phyloP scores from a whole-genome alignment of 164 flowering plant genomes.

The Houttuynia cordata region DNA sequence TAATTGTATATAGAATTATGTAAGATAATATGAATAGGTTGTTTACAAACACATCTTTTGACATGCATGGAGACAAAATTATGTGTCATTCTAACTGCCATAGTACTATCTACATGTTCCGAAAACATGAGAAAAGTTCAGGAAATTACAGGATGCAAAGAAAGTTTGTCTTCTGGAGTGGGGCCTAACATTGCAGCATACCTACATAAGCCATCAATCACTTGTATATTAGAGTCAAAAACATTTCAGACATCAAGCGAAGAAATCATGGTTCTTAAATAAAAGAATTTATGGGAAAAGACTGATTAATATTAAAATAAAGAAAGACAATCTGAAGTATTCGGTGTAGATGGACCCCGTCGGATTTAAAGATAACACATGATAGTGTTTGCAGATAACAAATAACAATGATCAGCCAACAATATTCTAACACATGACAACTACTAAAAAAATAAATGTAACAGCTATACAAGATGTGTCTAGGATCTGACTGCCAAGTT shows the following conservation, averaged over 20 bases:
- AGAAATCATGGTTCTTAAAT: too few species aligned
- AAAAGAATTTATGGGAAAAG: too few species aligned
- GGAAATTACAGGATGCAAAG: conserved; percentile 53
- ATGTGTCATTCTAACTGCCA: background rate
- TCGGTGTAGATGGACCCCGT: too few species aligned
- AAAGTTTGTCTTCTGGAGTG: conserved; percentile 41
- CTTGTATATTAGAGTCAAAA: background rate
- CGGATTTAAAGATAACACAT: too few species aligned
- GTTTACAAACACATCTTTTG: background rate
- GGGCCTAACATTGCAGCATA: conserved; percentile 86
- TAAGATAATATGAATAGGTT: background rate
- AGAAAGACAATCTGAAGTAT: too few species aligned
- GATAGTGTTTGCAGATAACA: too few species aligned
- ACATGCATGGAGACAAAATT: background rate
- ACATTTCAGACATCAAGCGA: background rate
- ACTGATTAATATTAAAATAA: too few species aligned
- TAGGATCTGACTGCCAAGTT: too few species aligned
- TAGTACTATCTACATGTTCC: background rate
- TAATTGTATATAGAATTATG: background rate
- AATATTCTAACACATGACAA: too few species aligned
- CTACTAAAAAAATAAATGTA: too few species aligned
- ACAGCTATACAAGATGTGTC: too few species aligned
- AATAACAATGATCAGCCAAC: too few species aligned
- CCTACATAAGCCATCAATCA: conserved; percentile 27
- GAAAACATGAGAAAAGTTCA: background rate